phyloP scores from a whole-genome alignment of 2,329 filamentous ascomycete genomes.

The Penicillium olsonii region DNA sequence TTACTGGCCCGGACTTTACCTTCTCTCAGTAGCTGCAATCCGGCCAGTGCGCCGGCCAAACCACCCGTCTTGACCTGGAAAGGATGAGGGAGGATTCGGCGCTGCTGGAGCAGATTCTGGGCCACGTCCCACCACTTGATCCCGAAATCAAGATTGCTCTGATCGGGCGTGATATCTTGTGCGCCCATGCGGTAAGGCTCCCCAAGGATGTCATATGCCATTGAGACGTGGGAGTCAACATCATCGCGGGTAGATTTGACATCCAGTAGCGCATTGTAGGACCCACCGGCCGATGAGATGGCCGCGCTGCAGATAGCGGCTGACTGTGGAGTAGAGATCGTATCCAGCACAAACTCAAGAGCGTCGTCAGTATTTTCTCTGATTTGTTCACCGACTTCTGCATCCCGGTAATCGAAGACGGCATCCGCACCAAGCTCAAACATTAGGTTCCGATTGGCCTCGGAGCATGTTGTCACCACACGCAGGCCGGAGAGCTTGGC shows the following conservation, averaged over 20 bases:
- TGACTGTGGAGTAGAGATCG: constrained; percentile 21
- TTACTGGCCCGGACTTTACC: constrained; percentile 23
- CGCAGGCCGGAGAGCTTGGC: constrained; percentile 34
- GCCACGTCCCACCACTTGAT: constrained; percentile 13
- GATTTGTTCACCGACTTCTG: constrained; percentile 29
- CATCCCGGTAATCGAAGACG: constrained; percentile 37
- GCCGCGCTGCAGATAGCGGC: constrained; percentile 22
- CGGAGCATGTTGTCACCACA: constrained; percentile 27
- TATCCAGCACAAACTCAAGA: constrained; percentile 23
- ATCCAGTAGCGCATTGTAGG: constrained; percentile 21
- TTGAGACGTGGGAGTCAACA: constrained; percentile 21
- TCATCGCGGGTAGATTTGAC: constrained; percentile 17
- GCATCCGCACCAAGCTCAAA: constrained; percentile 32
- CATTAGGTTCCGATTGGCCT: constrained; percentile 19
- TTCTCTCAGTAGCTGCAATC: constrained; percentile 22
- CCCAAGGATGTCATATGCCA: constrained; percentile 24
- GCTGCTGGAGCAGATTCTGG: constrained; percentile 15
- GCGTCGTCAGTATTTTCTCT: constrained; percentile 22
- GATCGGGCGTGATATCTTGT: constrained; percentile 5
- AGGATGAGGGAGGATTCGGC: constrained; percentile 20
- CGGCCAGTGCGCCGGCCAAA: constrained; percentile 16
- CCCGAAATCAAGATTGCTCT: constrained; percentile 17
- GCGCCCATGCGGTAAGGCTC: constrained; percentile 21
- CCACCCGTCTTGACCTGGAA: constrained; percentile 18
- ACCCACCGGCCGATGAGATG: constrained; percentile 19